phyloP scores from a whole-genome alignment of 129 eudicot genomes.

The Flaveria bidentis region DNA sequence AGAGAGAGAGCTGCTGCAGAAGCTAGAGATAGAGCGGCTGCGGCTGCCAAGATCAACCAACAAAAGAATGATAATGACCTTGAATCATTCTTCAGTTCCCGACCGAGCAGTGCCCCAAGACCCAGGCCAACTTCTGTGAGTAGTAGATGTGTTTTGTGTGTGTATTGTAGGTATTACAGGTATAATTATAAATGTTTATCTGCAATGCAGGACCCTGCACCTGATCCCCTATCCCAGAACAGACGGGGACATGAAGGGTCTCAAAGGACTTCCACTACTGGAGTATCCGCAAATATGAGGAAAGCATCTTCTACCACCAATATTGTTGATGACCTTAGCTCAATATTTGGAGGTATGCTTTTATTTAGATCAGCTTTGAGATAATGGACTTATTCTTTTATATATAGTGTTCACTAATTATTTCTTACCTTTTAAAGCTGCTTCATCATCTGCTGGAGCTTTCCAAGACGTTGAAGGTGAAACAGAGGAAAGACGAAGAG shows the following conservation, averaged over 20 bases:
- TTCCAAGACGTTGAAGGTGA: slow-evolving; percentile 97
- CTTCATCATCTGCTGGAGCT: slow-evolving; percentile 59
- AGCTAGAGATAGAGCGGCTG: slow-evolving; percentile 67
- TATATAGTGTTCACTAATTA: slow-evolving; percentile 19
- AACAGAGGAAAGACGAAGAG: slow-evolving; percentile 94
- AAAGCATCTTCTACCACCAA: slow-evolving; percentile 86
- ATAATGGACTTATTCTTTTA: slow-evolving; percentile 10
- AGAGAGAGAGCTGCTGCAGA: slow-evolving; percentile 80
- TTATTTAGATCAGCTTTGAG: slow-evolving; percentile 6
- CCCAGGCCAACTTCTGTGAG: slow-evolving; percentile 81
- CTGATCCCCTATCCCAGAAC: slow-evolving; percentile 57
- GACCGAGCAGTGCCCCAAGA: slow-evolving; percentile 93
- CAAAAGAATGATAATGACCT: slow-evolving; percentile 91
- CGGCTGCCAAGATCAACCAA: slow-evolving; percentile 73
- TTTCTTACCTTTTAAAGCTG: slow-evolving; percentile 46
- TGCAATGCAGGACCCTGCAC: slow-evolving; percentile 34
- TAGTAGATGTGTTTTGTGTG: slow-evolving; percentile 17
- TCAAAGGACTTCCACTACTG: slow-evolving; percentile 51
- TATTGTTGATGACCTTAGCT: slow-evolving; percentile 88
- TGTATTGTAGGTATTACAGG: neutral
- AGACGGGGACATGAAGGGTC: slow-evolving; percentile 64
- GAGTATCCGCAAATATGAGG: slow-evolving; percentile 65
- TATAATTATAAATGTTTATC: neutral
- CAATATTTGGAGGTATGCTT: slow-evolving; percentile 84
- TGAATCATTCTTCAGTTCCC: slow-evolving; percentile 78